These are phyloP conservation scores for Hyaloscypha hepaticicola DNA, from an alignment of 495 filamentous ascomycete species.

Conservation along the genomic window DNA sequence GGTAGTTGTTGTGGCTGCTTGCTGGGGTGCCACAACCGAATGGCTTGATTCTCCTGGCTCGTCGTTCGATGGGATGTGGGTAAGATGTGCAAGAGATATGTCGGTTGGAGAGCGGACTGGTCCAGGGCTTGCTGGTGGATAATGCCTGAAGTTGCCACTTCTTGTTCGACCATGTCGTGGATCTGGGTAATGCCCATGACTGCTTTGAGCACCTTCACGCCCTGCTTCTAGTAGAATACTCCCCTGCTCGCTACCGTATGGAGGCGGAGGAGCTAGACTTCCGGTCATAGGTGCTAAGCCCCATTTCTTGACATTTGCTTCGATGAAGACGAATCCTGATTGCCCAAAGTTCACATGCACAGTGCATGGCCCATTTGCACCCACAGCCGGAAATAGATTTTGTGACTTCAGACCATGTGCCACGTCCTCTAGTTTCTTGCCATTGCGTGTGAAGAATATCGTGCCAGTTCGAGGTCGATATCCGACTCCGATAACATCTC, in stretches of 20 bases:
- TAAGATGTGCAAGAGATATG: slow-evolving; percentile 80
- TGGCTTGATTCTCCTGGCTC: slow-evolving; percentile 72
- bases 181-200: slow-evolving; percentile 54
- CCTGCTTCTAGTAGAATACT: slow-evolving; percentile 92
- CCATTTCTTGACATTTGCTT: slow-evolving; percentile 99
- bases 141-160: slow-evolving; percentile 60
- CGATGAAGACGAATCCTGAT: slow-evolving; percentile 96
- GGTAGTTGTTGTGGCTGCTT: background rate
- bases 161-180: slow-evolving; percentile 51
- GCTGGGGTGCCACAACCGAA: slow-evolving; percentile 29
- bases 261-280: slow-evolving; percentile 89
- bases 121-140: slow-evolving; percentile 80
- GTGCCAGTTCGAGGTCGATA: slow-evolving; percentile 94
- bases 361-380: slow-evolving; percentile 87
- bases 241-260: slow-evolving; percentile 94
- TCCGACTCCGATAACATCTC: slow-evolving; percentile 93
- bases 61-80: slow-evolving; percentile 70
- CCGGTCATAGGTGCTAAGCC: slow-evolving; percentile 94
- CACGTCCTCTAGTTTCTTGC: slow-evolving; percentile 93
- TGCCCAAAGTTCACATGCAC: slow-evolving; percentile 98
- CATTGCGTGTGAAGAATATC: slow-evolving; percentile 97
- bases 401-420: slow-evolving; percentile 90
- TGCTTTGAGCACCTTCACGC: slow-evolving; percentile 57
- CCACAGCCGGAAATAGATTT: slow-evolving; percentile 95
- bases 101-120: slow-evolving; percentile 92